Conservation (phyloP, 225 moss, liverwort and hornwort genomes). For the Sphagnum tenellum region DNA sequence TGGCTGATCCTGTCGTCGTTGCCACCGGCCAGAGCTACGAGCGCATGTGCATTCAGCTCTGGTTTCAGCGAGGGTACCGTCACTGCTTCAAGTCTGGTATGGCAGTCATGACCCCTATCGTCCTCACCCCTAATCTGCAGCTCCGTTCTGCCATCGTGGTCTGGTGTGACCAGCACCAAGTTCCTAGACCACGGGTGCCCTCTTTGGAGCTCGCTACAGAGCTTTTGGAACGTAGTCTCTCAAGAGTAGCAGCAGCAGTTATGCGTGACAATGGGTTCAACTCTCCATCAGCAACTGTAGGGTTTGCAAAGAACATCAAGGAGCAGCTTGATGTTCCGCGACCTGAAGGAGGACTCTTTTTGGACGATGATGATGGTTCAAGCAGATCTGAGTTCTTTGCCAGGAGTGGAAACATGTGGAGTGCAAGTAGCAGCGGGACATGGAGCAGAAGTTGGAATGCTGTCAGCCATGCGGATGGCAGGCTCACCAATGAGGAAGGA, state of each 20-base stretch:
- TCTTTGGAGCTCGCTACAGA: slow-evolving; percentile 20
- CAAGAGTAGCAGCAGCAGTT: slow-evolving; percentile 21
- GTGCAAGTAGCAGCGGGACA: slow-evolving; percentile 18
- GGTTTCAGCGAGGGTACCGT: slow-evolving; percentile 35
- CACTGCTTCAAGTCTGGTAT: slow-evolving; percentile 39
- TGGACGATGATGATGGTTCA: background rate
- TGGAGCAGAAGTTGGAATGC: slow-evolving; percentile 11
- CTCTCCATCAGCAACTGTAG: no score
- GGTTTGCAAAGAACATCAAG: slow-evolving; percentile 7
- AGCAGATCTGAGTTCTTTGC: background rate
- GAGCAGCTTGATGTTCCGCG: slow-evolving; percentile 21
- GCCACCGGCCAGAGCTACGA: slow-evolving; percentile 47
- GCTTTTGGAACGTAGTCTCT: slow-evolving; percentile 14
- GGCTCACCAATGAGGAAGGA: background rate
- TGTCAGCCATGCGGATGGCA: slow-evolving; percentile 13
- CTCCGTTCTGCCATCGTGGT: slow-evolving; percentile 32
- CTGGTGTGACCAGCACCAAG: slow-evolving; percentile 44
- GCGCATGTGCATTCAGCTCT: slow-evolving; percentile 30
- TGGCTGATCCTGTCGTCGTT: slow-evolving; percentile 50
- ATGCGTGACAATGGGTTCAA: slow-evolving; percentile 17
- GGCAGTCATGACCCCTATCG: slow-evolving; percentile 18
- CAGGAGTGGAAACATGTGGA: slow-evolving; percentile 2
- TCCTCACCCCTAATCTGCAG: slow-evolving; percentile 37
- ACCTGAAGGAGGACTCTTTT: background rate
- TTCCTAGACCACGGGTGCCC: slow-evolving; percentile 24